Evolutionary conservation across 1,284 basidiomycete species (phyloP), one percentile per base, ranked within the genome.

Genomic region (Uromyces viciae-fabae): DNA sequence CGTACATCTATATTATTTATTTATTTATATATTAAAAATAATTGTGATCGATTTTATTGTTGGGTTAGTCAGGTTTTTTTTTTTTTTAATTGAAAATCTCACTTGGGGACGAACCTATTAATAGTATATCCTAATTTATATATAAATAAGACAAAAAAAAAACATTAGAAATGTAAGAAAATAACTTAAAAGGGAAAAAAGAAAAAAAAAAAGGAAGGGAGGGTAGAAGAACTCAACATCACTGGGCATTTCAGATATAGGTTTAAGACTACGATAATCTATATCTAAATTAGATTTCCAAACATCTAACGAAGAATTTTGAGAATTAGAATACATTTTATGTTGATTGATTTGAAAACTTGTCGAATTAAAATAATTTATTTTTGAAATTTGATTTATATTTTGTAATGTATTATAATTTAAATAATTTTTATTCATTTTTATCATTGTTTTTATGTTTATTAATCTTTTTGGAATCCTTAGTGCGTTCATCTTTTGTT

Each of bases 251-350:
- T 91, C 86, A 0, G 94, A 94, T 83, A 90, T 90, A 0, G 92
- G 91, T 87, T 97, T 93, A 71, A 99, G 88, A 83, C 95, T 91
- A 43, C 92, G 91, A 85, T 97, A 98, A 0, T 89, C 89, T 75
- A 98, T 87, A n/a, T 76, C 36, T 22, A 81, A 68, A 64, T 82
- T 52, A 36, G 43, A 40, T 40, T 66, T 66, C 62, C 62, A 66
- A 7, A 40, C 38, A 42, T 40, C 43, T 36, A 11, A 4, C 8
- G 22, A 49, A 22, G 46, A 49, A 49, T 11, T 11, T 49, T 11
- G 22, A 11, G 46, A 49, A 49, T 11, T 49, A 49, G 22, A 49
- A 49, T 49, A 11, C 46, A 49, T 11, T 49, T 49, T 49, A 49
- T 22, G 11, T 49, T 49, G 11, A 49, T 22, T 11, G 46, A 49